Evolutionary conservation across 371 early-diverging fungal genomes (phyloP).

Genomic region (Batkoa obscura): DNA sequence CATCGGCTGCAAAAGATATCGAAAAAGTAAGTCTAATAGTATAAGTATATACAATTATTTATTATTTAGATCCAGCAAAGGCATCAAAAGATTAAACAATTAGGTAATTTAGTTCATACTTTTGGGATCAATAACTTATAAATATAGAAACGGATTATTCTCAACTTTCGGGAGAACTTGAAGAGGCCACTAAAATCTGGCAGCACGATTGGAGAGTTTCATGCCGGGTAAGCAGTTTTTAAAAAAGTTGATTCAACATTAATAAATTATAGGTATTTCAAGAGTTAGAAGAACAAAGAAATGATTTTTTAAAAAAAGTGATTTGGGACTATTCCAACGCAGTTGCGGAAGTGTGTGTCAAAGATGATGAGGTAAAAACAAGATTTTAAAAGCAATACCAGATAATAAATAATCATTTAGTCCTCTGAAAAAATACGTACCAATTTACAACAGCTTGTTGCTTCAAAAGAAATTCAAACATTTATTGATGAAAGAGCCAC

Average conservation of each 20-base stretch:
- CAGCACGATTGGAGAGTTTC: conserved; percentile 11
- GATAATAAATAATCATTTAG: not conserved
- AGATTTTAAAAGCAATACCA: not conserved
- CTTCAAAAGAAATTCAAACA: not conserved
- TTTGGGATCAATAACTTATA: not conserved
- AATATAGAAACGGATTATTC: conserved; percentile 23
- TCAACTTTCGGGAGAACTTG: conserved; percentile 15
- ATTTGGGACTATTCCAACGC: conserved; percentile 77
- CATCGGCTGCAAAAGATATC: conserved; percentile 9
- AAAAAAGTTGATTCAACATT: not conserved
- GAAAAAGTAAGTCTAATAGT: conserved; percentile 5
- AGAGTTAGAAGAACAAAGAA: conserved; percentile 69
- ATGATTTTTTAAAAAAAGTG: conserved; percentile 58
- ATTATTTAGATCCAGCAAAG: conserved; percentile 10
- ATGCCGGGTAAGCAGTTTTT: conserved; percentile 4
- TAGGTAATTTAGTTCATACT: conserved; percentile 7
- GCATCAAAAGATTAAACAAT: conserved; percentile 17
- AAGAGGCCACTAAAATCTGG: conserved; percentile 24
- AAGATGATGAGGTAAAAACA: conserved; percentile 62
- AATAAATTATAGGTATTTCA: conserved; percentile 34
- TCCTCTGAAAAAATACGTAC: conserved; percentile 2
- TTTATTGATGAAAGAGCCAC: conserved; percentile 5
- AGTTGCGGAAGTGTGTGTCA: conserved; percentile 53
- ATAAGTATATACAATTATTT: not conserved
- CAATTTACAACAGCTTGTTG: not conserved